Conservation (phyloP, 176 grass and related monocot genomes). For the Avena insularis region DNA sequence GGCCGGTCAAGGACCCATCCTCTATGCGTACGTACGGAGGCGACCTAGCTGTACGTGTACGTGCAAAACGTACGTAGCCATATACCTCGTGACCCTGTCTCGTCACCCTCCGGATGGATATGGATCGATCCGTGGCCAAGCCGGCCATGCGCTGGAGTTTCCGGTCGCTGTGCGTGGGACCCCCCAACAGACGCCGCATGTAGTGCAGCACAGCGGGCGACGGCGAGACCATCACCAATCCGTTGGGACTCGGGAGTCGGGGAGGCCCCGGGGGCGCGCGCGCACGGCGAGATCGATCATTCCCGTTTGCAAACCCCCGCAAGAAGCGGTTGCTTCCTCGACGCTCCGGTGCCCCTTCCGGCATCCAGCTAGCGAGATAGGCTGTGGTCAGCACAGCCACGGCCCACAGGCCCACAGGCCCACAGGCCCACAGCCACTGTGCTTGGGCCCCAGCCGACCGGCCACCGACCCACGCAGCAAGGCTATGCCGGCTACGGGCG, state of each 20-base stretch:
- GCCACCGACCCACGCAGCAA: background rate
- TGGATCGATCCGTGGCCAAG: background rate
- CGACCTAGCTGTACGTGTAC: background rate
- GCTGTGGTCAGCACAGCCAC: no score
- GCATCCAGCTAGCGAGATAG: background rate
- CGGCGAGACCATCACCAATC: no score
- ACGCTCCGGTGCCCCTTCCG: background rate
- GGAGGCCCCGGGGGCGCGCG: no score
- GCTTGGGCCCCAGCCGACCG: no score
- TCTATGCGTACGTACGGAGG: background rate
- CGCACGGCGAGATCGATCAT: no score
- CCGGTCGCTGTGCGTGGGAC: background rate
- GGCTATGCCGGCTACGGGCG: background rate
- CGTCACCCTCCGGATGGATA: no score
- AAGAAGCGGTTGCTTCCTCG: background rate
- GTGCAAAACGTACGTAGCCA: background rate
- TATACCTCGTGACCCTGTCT: background rate
- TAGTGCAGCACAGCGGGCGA: background rate
- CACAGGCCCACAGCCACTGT: no score
- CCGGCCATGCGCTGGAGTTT: background rate
- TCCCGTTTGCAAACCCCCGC: background rate
- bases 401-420: no score
- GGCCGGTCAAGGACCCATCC: background rate
- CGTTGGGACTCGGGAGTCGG: no score
- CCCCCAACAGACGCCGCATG: background rate